A percentile compares a stretch with the other conserved stretches of the same genome.
These are phyloP conservation scores for Neurospora sp. DNA, from an alignment of 495 filamentous ascomycete species.

Conservation along the genomic window DNA sequence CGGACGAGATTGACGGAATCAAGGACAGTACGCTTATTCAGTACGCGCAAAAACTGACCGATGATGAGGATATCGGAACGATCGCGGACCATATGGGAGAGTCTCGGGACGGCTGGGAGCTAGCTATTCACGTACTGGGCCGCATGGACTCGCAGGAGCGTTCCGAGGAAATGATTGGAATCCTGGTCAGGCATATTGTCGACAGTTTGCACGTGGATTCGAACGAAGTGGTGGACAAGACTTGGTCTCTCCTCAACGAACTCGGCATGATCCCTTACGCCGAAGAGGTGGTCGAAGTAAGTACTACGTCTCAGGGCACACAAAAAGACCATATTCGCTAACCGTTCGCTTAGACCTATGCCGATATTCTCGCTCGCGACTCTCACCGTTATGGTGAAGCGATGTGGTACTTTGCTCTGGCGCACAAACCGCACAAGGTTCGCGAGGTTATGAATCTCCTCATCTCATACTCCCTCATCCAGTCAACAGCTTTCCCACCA, in stretches of 20 bases:
- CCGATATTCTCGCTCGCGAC: conserved; percentile 53
- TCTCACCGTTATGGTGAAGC: conserved; percentile 69
- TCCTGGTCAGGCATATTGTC: conserved; percentile 47
- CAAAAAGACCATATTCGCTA: conserved; percentile 12
- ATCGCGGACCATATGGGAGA: conserved; percentile 23
- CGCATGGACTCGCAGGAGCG: conserved; percentile 56
- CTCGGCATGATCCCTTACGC: conserved; percentile 63
- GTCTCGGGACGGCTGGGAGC: conserved; percentile 68
- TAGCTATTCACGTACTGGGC: conserved; percentile 66
- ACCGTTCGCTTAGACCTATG: conserved; percentile 54
- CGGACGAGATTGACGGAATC: conserved; percentile 40
- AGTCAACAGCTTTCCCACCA: conserved; percentile 70
- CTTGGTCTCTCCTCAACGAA: conserved; percentile 59
- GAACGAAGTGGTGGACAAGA: conserved; percentile 57
- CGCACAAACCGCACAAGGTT: conserved; percentile 62
- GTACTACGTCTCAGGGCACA: conserved; percentile 16
- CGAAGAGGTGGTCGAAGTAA: conserved; percentile 64
- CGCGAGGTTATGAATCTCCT: conserved; percentile 75
- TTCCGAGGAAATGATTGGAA: conserved; percentile 55
- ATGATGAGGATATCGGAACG: conserved; percentile 29
- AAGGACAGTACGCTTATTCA: conserved; percentile 64
- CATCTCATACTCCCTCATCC: conserved; percentile 73
- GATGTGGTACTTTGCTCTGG: conserved; percentile 77
- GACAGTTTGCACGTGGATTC: conserved; percentile 53
- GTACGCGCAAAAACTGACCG: conserved; percentile 54